A percentile compares a stretch with the other conserved stretches of the same genome.
These are phyloP conservation scores for Yueomyces sp. DNA, from an alignment of 805 yeast genomes.

Conservation along the genomic window DNA sequence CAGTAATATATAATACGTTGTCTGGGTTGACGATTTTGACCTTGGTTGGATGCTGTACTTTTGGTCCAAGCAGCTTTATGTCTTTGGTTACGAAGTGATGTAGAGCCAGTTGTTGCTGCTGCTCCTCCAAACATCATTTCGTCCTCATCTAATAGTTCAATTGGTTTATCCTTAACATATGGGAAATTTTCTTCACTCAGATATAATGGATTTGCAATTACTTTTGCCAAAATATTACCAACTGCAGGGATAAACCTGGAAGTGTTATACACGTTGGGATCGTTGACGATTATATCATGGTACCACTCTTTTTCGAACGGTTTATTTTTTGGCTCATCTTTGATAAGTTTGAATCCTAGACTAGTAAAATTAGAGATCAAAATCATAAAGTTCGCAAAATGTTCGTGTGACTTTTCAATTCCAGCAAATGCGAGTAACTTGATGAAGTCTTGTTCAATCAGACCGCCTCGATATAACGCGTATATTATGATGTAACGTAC, in stretches of 20 bases:
- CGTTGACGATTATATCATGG: constrained; percentile 35
- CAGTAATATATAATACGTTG: constrained; percentile 70
- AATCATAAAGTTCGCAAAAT: constrained; percentile 31
- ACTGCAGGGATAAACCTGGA: constrained; percentile 65
- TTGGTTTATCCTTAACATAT: constrained; percentile 62
- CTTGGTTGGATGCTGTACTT: constrained; percentile 5
- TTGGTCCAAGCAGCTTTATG: constrained; percentile 72
- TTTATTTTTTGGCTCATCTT: constrained; percentile 28
- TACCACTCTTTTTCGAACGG: constrained; percentile 36
- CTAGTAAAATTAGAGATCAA: constrained; percentile 44
- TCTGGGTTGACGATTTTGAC: constrained; percentile 26
- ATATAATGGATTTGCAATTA: constrained; percentile 35
- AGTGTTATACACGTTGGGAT: constrained; percentile 34
- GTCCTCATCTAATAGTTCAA: constrained; percentile 28
- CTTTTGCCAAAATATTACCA: constrained; percentile 41
- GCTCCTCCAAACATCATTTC: constrained; percentile 23
- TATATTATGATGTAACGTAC: constrained; percentile 63
- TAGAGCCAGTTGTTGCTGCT: constrained; percentile 24
- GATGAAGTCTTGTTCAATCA: constrained; percentile 56
- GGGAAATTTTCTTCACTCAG: constrained; percentile 50
- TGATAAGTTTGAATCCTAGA: constrained; percentile 45
- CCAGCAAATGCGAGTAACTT: constrained; percentile 52
- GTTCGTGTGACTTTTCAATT: constrained; percentile 26
- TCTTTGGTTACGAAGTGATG: constrained; percentile 54
- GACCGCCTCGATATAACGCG: constrained; percentile 70